Evolutionary conservation across 768 basidiomycete genomes (phyloP).

Genomic region (Tephrocybe rancida): DNA sequence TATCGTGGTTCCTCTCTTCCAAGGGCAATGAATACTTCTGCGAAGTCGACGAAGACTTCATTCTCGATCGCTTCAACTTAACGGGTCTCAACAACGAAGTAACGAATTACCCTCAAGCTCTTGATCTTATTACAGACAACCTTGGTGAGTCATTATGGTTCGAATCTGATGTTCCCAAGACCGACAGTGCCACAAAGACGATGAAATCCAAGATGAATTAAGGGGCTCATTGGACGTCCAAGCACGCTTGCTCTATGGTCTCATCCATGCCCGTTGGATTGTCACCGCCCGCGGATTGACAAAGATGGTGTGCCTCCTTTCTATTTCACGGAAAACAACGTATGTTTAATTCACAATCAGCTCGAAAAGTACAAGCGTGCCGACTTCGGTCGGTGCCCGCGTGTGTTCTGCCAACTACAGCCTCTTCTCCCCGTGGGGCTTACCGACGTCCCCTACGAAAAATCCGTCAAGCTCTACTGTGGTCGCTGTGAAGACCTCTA

Average conservation of each 20-base stretch:
- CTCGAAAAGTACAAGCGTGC: slow-evolving; percentile 98
- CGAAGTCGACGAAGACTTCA: slow-evolving; percentile 99
- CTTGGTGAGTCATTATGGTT: slow-evolving; percentile 61
- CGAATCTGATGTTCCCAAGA: background rate
- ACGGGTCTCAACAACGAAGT: slow-evolving; percentile 97
- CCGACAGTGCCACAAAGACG: slow-evolving; percentile 52
- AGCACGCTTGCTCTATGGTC: slow-evolving; percentile 90
- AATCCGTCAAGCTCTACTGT: slow-evolving; percentile 98
- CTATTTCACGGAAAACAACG: background rate
- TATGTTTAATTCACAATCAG: slow-evolving; percentile 32
- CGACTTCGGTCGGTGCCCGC: slow-evolving; percentile 98
- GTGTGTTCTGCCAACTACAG: slow-evolving; percentile 93
- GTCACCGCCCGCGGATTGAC: slow-evolving; percentile 90
- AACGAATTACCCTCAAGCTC: slow-evolving; percentile 89
- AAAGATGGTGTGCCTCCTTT: slow-evolving; percentile 75
- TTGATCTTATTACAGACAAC: slow-evolving; percentile 96
- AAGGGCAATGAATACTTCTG: slow-evolving; percentile 99
- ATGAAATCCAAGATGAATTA: slow-evolving; percentile 92
- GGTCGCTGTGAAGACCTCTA: slow-evolving; percentile 99
- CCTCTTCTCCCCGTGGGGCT: slow-evolving; percentile 96
- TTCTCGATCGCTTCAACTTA: slow-evolving; percentile 96
- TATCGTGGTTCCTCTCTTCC: slow-evolving; percentile 95
- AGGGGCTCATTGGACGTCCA: slow-evolving; percentile 92
- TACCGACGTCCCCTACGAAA: slow-evolving; percentile 96
- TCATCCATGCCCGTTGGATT: slow-evolving; percentile 97